These are phyloP conservation scores for Saccharomycopsis sp. DNA, from an alignment of 805 yeast genomes.

Conservation along the genomic window DNA sequence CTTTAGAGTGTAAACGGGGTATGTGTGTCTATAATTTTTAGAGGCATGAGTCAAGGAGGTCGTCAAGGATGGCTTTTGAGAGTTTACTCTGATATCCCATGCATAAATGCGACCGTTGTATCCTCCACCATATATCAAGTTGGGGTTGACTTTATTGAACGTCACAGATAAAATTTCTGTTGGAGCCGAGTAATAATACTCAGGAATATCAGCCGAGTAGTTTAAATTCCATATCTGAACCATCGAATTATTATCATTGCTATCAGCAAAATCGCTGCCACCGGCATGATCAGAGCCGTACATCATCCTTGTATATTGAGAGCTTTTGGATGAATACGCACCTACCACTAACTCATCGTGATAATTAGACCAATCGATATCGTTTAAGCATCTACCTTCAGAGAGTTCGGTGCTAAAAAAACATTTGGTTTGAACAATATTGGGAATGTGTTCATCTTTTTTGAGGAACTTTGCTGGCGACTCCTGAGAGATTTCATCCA, in stretches of 20 bases:
- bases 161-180: slow-evolving; percentile 29
- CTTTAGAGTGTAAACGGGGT: slow-evolving; percentile 13
- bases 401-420: slow-evolving; percentile 7
- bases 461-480: background rate
- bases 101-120: slow-evolving; percentile 34
- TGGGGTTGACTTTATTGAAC: slow-evolving; percentile 29
- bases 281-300: background rate
- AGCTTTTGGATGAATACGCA: slow-evolving; percentile 9
- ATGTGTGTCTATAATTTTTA: slow-evolving; percentile 4
- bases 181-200: slow-evolving; percentile 28
- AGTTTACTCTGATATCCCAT: slow-evolving; percentile 31
- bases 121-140: slow-evolving; percentile 35
- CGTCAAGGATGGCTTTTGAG: slow-evolving; percentile 1
- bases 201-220: slow-evolving; percentile 25
- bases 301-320: background rate
- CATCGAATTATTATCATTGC: slow-evolving; percentile 23
- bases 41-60: slow-evolving; percentile 1
- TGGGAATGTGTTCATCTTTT: background rate
- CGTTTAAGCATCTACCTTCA: slow-evolving; percentile 11
- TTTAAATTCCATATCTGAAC: slow-evolving; percentile 28
- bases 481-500: background rate
- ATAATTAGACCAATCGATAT: slow-evolving; percentile 22
- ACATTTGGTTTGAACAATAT: slow-evolving; percentile 4
- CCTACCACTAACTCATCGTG: slow-evolving; percentile 20
- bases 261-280: background rate